Evolutionary conservation across 495 filamentous ascomycete genomes (phyloP).

Genomic region (Podospora australis): DNA sequence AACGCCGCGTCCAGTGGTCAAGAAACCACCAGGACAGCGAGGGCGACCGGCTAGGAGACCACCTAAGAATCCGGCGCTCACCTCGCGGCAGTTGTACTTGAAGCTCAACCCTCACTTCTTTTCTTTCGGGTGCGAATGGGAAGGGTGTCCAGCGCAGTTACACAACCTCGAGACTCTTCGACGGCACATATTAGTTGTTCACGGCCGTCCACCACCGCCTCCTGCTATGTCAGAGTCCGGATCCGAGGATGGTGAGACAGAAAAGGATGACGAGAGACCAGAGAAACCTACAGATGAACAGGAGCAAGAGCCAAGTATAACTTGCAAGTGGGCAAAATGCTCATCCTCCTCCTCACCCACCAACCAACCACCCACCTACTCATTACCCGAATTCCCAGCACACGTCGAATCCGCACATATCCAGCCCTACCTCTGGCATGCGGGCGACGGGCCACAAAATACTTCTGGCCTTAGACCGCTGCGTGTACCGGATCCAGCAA

Average conservation of each 20-base stretch:
- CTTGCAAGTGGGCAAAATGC: constrained; percentile 35
- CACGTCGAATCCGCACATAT: constrained; percentile 62
- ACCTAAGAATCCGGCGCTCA: constrained; percentile 15
- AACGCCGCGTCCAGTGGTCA: constrained; percentile 12
- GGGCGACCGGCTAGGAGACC: constrained; percentile 14
- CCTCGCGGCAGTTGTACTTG: constrained; percentile 20
- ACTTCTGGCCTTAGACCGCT: background rate
- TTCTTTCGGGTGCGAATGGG: constrained; percentile 32
- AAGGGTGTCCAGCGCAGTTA: constrained; percentile 56
- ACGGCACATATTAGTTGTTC: constrained; percentile 58
- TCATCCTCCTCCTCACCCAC: constrained; percentile 1
- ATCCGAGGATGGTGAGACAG: background rate
- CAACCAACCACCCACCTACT: constrained; percentile 14
- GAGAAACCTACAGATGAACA: background rate
- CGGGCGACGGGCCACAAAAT: constrained; percentile 56
- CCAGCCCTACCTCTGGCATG: constrained; percentile 51
- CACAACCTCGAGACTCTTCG: constrained; percentile 68
- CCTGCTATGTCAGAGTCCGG: background rate
- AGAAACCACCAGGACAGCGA: constrained; percentile 2
- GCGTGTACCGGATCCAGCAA: constrained; percentile 7
- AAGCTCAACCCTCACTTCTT: constrained; percentile 20
- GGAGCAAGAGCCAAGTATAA: background rate
- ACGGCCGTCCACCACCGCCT: constrained; percentile 17
- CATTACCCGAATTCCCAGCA: constrained; percentile 40
- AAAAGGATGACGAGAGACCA: background rate